A percentile compares a stretch with the other conserved stretches of the same genome.
These are phyloP conservation scores for Leccinum fibrillosum DNA, from an alignment of 768 basidiomycete species.

Conservation along the genomic window DNA sequence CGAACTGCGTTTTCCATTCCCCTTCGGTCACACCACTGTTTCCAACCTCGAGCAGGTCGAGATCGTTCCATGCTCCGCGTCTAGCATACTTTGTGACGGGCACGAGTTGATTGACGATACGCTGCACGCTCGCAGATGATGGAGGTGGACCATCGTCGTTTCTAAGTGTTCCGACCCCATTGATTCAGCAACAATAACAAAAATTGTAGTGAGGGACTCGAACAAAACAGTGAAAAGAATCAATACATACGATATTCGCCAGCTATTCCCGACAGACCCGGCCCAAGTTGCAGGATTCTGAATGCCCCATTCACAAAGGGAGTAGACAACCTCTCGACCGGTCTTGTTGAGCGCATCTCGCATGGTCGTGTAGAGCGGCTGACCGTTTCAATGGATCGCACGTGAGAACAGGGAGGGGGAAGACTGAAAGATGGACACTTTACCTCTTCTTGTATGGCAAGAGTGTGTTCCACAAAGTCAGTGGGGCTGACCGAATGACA, in stretches of 20 bases:
- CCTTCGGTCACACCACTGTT: slow-evolving; percentile 38
- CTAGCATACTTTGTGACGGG: slow-evolving; percentile 48
- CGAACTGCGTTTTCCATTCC: slow-evolving; percentile 12
- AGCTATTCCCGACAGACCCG: slow-evolving; percentile 45
- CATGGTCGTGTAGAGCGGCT: slow-evolving; percentile 6
- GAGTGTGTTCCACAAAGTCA: slow-evolving; percentile 2
- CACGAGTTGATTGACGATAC: slow-evolving; percentile 28
- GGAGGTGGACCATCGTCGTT: slow-evolving; percentile 11
- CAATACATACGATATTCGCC: slow-evolving; percentile 43
- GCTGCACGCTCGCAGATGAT: slow-evolving; percentile 10
- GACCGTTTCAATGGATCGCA: neutral
- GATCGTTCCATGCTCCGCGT: slow-evolving; percentile 47
- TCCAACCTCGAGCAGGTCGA: slow-evolving; percentile 54
- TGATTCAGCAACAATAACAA: neutral
- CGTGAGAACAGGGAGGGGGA: neutral
- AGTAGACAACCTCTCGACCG: slow-evolving; percentile 37
- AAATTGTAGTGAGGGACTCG: neutral
- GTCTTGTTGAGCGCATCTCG: slow-evolving; percentile 6
- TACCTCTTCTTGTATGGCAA: slow-evolving; percentile 4
- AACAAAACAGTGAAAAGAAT: neutral
- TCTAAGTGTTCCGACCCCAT: neutral
- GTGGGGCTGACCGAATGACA: slow-evolving; percentile 4
- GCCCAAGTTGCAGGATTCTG: slow-evolving; percentile 52
- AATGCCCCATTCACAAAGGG: slow-evolving; percentile 51
- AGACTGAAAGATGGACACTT: neutral